Conservation (phyloP, 495 filamentous ascomycete species). For the Bacidia rubella region DNA sequence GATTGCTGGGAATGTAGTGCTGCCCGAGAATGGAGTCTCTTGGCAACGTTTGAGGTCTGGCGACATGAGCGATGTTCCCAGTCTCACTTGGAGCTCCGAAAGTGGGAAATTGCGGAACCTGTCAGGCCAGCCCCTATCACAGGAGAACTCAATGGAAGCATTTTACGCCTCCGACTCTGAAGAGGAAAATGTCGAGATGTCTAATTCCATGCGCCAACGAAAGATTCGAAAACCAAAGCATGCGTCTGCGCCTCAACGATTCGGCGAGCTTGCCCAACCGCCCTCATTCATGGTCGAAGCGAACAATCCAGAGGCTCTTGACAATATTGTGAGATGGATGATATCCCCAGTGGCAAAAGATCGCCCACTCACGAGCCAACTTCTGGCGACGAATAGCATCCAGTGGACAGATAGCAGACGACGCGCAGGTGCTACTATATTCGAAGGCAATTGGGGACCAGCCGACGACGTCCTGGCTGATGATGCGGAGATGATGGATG, state of each 20-base stretch:
- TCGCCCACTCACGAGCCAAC: constrained; percentile 59
- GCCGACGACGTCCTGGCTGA: constrained; percentile 55
- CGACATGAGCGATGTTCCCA: constrained; percentile 74
- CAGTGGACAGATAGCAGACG: constrained; percentile 63
- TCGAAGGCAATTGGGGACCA: constrained; percentile 91
- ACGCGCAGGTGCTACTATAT: constrained; percentile 76
- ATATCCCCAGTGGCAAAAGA: constrained; percentile 58
- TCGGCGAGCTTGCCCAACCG: constrained; percentile 58
- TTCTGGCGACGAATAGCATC: constrained; percentile 54
- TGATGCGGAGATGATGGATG: constrained; percentile 64
- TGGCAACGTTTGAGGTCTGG: constrained; percentile 82
- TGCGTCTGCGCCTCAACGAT: constrained; percentile 25
- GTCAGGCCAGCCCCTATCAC: constrained; percentile 50
- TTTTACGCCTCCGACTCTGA: constrained; percentile 38
- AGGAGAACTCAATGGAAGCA: constrained; percentile 35
- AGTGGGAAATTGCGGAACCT: constrained; percentile 55
- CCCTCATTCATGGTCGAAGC: constrained; percentile 76
- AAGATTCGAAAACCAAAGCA: constrained; percentile 14
- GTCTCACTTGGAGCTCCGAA: constrained; percentile 64
- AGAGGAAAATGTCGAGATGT: constrained; percentile 28
- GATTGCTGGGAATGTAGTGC: constrained; percentile 77
- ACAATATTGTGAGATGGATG: constrained; percentile 81
- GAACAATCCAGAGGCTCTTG: constrained; percentile 54
- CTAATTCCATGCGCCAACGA: constrained; percentile 12
- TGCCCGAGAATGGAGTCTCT: constrained; percentile 79